phyloP scores from a whole-genome alignment of 768 basidiomycete species.

The Lactarius trivialis region DNA sequence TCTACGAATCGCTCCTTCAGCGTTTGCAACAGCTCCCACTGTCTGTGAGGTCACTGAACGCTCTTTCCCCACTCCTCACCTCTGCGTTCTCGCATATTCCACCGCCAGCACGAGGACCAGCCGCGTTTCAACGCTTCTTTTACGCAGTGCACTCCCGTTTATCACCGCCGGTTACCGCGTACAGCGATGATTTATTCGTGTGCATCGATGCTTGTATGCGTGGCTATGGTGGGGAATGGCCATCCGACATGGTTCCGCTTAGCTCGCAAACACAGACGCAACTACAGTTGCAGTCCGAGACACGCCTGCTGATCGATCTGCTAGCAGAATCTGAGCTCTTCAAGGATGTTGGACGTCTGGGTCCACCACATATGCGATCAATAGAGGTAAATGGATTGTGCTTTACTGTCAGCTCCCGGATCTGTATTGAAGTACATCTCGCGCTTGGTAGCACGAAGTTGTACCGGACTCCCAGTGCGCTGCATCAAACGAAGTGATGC shows the following conservation, averaged over 20 bases:
- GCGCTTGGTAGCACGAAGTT: conserved; percentile 4
- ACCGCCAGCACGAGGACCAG: conserved; percentile 10
- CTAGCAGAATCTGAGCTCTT: not conserved
- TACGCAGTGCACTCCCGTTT: not conserved
- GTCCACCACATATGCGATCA: not conserved
- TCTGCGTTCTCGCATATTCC: conserved; percentile 14
- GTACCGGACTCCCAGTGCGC: conserved; percentile 11
- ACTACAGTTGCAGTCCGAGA: not conserved
- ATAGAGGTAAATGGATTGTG: conserved; percentile 8
- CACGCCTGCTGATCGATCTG: not conserved
- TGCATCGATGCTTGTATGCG: conserved; percentile 15
- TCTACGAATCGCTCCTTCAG: conserved; percentile 7
- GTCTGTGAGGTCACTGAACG: conserved; percentile 3
- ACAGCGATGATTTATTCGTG: conserved; percentile 11
- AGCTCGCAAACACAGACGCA: conserved; percentile 8
- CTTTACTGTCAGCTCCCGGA: not conserved
- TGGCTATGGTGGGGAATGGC: conserved; percentile 7
- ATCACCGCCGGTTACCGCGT: not conserved
- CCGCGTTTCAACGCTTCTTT: conserved; percentile 11
- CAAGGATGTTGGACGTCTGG: not conserved
- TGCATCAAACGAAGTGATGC: not conserved
- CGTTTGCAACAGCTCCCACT: conserved; percentile 6
- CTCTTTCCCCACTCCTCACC: conserved; percentile 8
- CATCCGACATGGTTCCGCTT: conserved; percentile 1
- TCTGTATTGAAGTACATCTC: not conserved